Base-by-base conservation (phyloP, 2,329 filamentous ascomycete genomes). In the Teratosphaeriaceae sp. region DNA sequence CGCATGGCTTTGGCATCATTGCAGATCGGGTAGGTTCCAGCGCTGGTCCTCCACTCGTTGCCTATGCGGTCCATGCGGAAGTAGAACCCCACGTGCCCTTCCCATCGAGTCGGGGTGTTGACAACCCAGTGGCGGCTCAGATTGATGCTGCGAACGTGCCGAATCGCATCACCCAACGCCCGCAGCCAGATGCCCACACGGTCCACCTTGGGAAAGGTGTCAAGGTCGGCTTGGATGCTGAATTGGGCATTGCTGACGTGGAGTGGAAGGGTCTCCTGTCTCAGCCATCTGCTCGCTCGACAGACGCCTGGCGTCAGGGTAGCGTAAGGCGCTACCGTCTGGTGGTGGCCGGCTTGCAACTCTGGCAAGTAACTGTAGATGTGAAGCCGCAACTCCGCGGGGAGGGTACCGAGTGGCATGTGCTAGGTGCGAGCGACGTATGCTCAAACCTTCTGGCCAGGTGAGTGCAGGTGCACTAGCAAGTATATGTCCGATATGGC, bases 81-180 rank as follows among this genome's bases (percentile, higher is more conserved):
- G 33, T 59, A 58, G 40, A 59, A 59, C 5, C 55, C 56, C 1
- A 57, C 54, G 33, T 57, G 54, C 7, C 54, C 53, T 42, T 57
- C 49, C 42, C 48, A 50, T 15, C 52, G 47, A 30, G 49, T 47
- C 1, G 54, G 55, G 20, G 42, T 38, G 1, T 37, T 39, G 8
- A 53, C 41, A 9, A 40, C 36, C 56, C 56, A 59, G 36, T 58
- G 54, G 3, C 50, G 48, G 31, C 44, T 48, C 11, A 58, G 45
- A 30, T 54, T 50, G 5, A 59, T 22, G 19, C 43, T 51, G 5
- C 42, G 40, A 16, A 58, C 38, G 16, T 45, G 43, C 16, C 47
- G 44, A 15, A 55, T 23, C 13, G 41, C 24, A 2, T 49, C 41
- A 2, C 41, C 44, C 3, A 57, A 40, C 9, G 41, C 40, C 5